Conservation (phyloP, 1,139 yeast genomes). For the Lodderomyces orthopsilosis region DNA sequence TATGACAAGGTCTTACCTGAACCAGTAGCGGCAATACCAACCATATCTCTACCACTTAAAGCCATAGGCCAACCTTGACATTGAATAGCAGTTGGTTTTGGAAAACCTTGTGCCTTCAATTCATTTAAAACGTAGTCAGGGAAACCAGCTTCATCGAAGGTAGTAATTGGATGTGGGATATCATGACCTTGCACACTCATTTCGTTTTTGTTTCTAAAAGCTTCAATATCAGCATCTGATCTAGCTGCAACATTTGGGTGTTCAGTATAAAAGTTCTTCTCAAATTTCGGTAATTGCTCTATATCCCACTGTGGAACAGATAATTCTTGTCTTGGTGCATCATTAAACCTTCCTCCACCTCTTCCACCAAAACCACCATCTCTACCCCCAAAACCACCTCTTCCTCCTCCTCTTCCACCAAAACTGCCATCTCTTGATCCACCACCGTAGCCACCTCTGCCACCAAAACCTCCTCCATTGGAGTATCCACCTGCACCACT, state of each 20-base stretch:
- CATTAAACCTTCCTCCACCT: constrained; percentile 25
- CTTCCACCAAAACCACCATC: constrained; percentile 16
- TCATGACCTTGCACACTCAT: constrained; percentile 83
- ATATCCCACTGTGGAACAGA: constrained; percentile 77
- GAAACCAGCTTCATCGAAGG: constrained; percentile 95
- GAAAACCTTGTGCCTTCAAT: constrained; percentile 90
- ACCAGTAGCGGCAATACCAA: constrained; percentile 98
- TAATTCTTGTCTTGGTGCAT: constrained; percentile 48
- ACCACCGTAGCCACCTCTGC: constrained; percentile 20
- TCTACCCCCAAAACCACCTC: constrained; percentile 9
- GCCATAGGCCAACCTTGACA: constrained; percentile 99
- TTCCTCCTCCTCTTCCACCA: constrained; percentile 12
- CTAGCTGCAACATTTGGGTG: constrained; percentile 75
- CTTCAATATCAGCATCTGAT: constrained; percentile 65
- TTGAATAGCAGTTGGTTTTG: constrained; percentile 91
- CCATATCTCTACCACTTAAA: constrained; percentile 95
- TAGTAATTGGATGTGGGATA: constrained; percentile 91
- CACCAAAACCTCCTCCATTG: constrained; percentile 22
- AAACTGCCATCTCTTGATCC: constrained; percentile 15
- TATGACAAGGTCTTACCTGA: constrained; percentile 97
- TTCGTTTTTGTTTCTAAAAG: constrained; percentile 77
- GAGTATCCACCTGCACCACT: constrained; percentile 6
- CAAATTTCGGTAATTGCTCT: constrained; percentile 78
- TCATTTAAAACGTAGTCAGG: constrained; percentile 89
- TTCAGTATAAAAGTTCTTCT: constrained; percentile 91